Base-by-base conservation (phyloP, 2,329 filamentous ascomycete genomes). In the Tolypocladium endophyticum region DNA sequence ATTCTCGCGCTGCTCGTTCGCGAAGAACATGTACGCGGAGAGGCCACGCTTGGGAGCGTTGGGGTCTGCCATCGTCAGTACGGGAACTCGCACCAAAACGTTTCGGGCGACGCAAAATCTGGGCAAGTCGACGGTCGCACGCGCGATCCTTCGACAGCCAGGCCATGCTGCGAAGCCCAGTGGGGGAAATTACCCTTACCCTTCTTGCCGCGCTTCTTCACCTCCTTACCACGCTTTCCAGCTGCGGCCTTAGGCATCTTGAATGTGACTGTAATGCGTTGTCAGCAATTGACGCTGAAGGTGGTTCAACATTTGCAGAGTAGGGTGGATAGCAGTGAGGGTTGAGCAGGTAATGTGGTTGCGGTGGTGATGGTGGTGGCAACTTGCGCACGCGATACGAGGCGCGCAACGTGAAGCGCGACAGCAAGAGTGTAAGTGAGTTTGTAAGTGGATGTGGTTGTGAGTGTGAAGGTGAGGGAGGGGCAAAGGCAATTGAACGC, bases 21-120 rank as follows among this genome's bases (percentile, higher is more conserved):
- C 94, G 76, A 97, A 99, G 88, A 97, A 97, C 94, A 99, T 99
- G 87, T 99, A 99, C 65, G 94, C 94, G 58, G 94, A 97, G 57
- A 99, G 90, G 82, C 93, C 94, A 79, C 94, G 92, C 92, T 97
- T 99, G 76, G 94, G 94, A 62, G 92, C 93, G 79, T 97, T 97
- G 78, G 92, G 92, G 79, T 97, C 92, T 96, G 70, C 11, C 20
- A 25, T 14, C 43, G 63, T 60, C 33, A 61, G 57, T 52, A 28
- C n/a, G 58, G 66, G 45, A 63, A 66, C 62, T 63, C 33, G 3
- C 20, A n/a, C 23, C n/a, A 23, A 52, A 39, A 3, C 30, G 18
- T 4, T 35, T 8, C 8, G 12, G 30, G 30, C 8, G 11, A 16
- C 20, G 50, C 50, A 35, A 35, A 20, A 33, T 20, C 14, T 20